Conservation (phyloP, 768 basidiomycete species). For the Psilocybe subaeruginosa region DNA sequence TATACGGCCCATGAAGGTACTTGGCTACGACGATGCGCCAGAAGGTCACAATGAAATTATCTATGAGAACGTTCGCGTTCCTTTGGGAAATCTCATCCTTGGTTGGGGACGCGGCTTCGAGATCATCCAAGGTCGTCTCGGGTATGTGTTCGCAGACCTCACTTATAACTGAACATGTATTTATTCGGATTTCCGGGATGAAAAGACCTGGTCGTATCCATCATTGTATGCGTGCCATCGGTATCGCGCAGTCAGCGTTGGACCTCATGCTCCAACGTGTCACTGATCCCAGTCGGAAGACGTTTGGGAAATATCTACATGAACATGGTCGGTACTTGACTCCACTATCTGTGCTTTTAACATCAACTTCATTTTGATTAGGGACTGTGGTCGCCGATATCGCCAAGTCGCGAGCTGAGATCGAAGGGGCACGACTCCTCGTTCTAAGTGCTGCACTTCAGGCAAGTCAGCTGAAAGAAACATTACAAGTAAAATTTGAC, state of each 20-base stretch:
- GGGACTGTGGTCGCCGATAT: constrained; percentile 91
- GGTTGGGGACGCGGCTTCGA: constrained; percentile 98
- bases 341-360: background rate
- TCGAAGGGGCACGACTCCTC: constrained; percentile 84
- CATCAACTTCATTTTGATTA: constrained; percentile 26
- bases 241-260: constrained; percentile 81
- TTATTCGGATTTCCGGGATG: background rate
- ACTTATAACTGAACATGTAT: background rate
- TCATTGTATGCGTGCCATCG: constrained; percentile 98
- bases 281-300: constrained; percentile 89
- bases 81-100: constrained; percentile 77
- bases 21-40: constrained; percentile 94
- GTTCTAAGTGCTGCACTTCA: constrained; percentile 92
- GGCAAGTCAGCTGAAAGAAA: constrained; percentile 34
- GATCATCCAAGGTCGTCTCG: constrained; percentile 96
- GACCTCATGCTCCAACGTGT: constrained; percentile 90
- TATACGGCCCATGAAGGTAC: constrained; percentile 91
- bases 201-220: constrained; percentile 89
- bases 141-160: constrained; percentile 45
- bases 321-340: constrained; percentile 72
- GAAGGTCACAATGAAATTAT: constrained; percentile 96
- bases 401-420: constrained; percentile 90
- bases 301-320: constrained; percentile 90
- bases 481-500: background rate
- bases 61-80: constrained; percentile 93